phyloP scores from a whole-genome alignment of 345 rosid genomes.

The Noccaea bulbosa region DNA sequence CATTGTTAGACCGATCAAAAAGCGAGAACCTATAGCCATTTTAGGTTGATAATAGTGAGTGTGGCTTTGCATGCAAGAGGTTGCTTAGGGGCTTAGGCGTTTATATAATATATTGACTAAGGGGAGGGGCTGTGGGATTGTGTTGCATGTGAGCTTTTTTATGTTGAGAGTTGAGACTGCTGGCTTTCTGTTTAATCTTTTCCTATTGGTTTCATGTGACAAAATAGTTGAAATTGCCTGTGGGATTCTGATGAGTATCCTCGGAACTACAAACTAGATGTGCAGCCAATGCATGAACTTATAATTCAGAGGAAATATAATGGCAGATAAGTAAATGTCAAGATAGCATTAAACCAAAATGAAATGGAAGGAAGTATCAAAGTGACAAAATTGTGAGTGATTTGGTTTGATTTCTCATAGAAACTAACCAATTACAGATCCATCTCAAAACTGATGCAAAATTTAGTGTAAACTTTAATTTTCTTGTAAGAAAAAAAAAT shows the following conservation, averaged over 20 bases:
- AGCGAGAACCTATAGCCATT: constrained; percentile 22
- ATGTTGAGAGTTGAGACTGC: not conserved
- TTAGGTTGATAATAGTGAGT: not conserved
- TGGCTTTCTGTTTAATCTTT: not conserved
- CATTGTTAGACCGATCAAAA: constrained; percentile 25
- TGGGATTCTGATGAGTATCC: constrained; percentile 29
- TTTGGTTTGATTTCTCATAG: not conserved
- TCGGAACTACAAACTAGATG: constrained; percentile 39
- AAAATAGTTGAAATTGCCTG: constrained; percentile 3
- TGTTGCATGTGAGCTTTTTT: constrained; percentile 24
- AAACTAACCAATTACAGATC: not conserved
- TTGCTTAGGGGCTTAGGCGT: constrained; percentile 1
- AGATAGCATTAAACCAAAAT: not conserved
- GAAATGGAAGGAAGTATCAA: not conserved
- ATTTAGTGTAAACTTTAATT: not conserved
- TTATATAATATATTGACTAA: constrained; percentile 23
- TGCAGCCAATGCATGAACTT: constrained; percentile 43
- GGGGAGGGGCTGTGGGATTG: not conserved
- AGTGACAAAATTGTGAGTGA: not conserved
- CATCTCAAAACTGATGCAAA: not conserved
- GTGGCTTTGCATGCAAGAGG: not conserved
- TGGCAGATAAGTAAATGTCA: not conserved
- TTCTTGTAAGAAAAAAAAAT: not conserved
- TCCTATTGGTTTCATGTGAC: constrained; percentile 42
- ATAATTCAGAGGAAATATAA: not conserved